Evolutionary conservation across 106 monocot genomes (phyloP).

Genomic region (Apostasia shenzhenica): DNA sequence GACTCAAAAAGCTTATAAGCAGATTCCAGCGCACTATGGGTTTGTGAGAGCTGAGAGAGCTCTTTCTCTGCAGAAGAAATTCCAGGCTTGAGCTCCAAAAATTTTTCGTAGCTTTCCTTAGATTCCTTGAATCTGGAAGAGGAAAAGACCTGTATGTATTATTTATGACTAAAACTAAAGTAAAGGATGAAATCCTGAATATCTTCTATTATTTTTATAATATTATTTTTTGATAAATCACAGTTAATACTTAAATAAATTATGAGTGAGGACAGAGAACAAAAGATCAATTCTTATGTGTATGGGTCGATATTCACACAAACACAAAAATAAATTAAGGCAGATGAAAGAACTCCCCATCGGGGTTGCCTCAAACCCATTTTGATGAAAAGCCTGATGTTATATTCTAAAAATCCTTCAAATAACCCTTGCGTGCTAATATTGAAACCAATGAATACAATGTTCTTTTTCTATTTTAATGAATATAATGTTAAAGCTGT

Average conservation of each 20-base stretch:
- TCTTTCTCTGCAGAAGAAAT: slow-evolving; percentile 78
- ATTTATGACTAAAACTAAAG: slow-evolving; percentile 15
- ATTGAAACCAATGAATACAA: too few species aligned
- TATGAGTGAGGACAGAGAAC: background rate
- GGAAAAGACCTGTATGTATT: slow-evolving; percentile 16
- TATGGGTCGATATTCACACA: background rate
- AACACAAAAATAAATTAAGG: background rate
- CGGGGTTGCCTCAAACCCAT: too few species aligned
- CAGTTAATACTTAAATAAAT: background rate
- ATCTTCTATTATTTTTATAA: background rate
- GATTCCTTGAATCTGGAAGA: slow-evolving; percentile 85
- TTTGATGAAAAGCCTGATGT: too few species aligned
- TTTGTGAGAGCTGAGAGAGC: slow-evolving; percentile 70
- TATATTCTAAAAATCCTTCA: too few species aligned
- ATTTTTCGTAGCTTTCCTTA: slow-evolving; percentile 65
- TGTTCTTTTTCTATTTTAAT: too few species aligned
- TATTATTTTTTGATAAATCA: background rate
- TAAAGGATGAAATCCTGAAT: background rate
- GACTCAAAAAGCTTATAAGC: slow-evolving; percentile 68
- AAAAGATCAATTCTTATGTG: background rate
- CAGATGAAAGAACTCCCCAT: too few species aligned
- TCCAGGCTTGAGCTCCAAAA: slow-evolving; percentile 69
- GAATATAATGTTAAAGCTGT: too few species aligned
- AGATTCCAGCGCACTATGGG: slow-evolving; percentile 63
- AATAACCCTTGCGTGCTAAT: too few species aligned